phyloP scores from a whole-genome alignment of 2,329 filamentous ascomycete genomes.

The Emergomyces orientalis region DNA sequence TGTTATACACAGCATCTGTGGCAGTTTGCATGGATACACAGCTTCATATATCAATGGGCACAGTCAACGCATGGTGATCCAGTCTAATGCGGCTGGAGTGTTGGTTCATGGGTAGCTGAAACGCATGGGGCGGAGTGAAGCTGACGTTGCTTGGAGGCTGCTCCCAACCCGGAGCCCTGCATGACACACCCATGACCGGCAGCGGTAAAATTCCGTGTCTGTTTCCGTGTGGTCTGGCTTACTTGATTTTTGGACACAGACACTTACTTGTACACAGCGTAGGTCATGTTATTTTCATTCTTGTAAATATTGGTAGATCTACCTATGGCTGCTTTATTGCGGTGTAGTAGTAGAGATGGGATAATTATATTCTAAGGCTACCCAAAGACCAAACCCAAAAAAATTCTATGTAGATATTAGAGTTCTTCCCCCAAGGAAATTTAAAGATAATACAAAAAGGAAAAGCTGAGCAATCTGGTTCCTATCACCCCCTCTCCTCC shows the following conservation, averaged over 20 bases:
- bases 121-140: background rate
- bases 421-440: background rate
- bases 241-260: background rate
- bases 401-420: background rate
- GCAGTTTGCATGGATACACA: background rate
- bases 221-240: background rate
- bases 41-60: background rate
- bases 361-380: background rate
- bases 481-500: slow-evolving; percentile 27
- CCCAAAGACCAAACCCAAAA: too few species aligned
- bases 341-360: background rate
- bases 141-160: background rate
- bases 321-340: background rate
- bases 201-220: background rate
- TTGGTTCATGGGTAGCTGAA: background rate
- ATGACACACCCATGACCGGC: too few species aligned
- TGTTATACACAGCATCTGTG: background rate
- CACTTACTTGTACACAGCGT: too few species aligned
- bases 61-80: background rate
- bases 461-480: background rate
- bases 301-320: background rate
- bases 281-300: background rate
- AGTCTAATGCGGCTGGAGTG: background rate
- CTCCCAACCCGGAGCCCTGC: too few species aligned
- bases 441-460: background rate